phyloP scores from a whole-genome alignment of 148 eudicot species.

The Camellia lanceoleosa region DNA sequence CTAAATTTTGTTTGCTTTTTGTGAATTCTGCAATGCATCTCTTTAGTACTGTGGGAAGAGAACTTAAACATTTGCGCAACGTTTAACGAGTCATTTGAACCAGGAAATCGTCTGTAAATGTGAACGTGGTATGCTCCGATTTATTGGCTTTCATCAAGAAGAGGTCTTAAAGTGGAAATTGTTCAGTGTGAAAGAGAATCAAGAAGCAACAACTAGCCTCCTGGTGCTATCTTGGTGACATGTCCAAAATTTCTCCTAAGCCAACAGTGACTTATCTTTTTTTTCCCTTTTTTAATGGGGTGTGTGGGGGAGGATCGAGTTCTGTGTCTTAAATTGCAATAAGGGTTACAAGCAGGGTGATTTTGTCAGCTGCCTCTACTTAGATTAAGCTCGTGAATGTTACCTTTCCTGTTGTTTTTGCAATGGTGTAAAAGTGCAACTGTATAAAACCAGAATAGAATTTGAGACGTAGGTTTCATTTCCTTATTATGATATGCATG shows the following conservation, averaged over 20 bases:
- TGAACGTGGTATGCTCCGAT: background rate
- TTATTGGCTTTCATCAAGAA: background rate
- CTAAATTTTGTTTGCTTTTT: background rate
- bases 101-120: background rate
- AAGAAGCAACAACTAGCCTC: background rate
- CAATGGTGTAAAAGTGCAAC: background rate
- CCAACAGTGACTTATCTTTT: background rate
- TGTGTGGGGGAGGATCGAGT: background rate
- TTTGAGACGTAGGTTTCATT: background rate
- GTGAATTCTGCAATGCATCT: background rate
- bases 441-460: background rate
- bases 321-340: slow-evolving; percentile 6
- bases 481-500: no score
- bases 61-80: background rate
- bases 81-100: background rate
- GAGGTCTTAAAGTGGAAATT: background rate
- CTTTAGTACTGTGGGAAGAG: background rate
- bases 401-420: background rate
- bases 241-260: background rate
- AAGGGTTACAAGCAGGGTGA: background rate
- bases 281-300: background rate
- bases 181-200: background rate
- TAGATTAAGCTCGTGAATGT: background rate
- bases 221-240: background rate
- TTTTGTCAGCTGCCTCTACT: background rate